Percentiles rank a stretch among this genome's conserved stretches.
Conservation (phyloP, 2,329 filamentous ascomycete genomes). For the Rhytidhysteron rufulum region DNA sequence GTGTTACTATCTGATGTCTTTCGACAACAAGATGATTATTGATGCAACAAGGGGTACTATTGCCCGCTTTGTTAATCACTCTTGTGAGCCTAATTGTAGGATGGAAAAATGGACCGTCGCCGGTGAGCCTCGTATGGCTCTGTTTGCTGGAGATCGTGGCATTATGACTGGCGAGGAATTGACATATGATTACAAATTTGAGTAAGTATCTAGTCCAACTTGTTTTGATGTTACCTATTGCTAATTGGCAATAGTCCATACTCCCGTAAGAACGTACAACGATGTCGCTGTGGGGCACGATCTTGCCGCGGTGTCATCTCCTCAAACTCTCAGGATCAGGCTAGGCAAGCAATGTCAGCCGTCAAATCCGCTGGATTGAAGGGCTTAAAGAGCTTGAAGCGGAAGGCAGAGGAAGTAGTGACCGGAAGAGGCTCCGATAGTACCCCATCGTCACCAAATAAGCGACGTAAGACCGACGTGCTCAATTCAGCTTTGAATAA, state of each 20-base stretch:
- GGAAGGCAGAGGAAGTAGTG: constrained; percentile 29
- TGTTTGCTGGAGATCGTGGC: constrained; percentile 85
- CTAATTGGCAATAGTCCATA: constrained; percentile 30
- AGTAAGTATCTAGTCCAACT: constrained; percentile 43
- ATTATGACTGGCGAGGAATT: constrained; percentile 95
- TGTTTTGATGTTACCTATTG: not conserved
- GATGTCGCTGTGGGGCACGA: constrained; percentile 59
- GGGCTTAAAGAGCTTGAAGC: constrained; percentile 29
- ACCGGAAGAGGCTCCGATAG: constrained; percentile 19
- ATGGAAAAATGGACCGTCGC: constrained; percentile 98
- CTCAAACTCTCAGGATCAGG: constrained; percentile 50
- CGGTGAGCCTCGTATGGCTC: constrained; percentile 90
- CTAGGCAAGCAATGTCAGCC: constrained; percentile 9
- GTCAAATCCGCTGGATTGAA: constrained; percentile 27
- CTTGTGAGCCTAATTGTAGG: constrained; percentile 90
- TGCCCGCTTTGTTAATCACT: constrained; percentile 97
- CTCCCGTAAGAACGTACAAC: constrained; percentile 60
- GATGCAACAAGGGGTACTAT: constrained; percentile 95
- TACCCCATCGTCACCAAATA: constrained; percentile 21
- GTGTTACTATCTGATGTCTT: constrained; percentile 98
- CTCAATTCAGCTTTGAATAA: constrained; percentile 19
- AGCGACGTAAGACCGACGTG: constrained; percentile 23
- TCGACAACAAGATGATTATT: constrained; percentile 97
- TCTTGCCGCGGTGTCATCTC: constrained; percentile 61
- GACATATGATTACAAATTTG: constrained; percentile 85